Percentiles rank a stretch among this genome's conserved stretches.
phyloP scores from a whole-genome alignment of 805 yeast genomes.

The Starmerella floricola region DNA sequence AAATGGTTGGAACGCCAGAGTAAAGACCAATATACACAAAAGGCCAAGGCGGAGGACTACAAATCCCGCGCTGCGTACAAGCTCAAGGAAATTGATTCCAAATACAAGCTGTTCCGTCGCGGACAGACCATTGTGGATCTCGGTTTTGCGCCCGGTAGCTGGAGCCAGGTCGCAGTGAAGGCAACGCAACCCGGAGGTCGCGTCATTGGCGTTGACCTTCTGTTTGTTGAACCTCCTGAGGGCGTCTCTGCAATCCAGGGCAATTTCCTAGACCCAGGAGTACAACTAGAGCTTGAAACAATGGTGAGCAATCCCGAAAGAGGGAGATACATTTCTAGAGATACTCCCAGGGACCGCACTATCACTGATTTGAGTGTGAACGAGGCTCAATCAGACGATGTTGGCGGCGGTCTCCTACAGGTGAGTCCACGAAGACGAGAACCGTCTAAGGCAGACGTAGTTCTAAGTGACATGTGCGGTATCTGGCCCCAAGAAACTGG shows the following conservation, averaged over 20 bases:
- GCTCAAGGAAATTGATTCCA: constrained; percentile 58
- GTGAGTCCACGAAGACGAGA: constrained; percentile 2
- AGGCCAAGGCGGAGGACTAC: constrained; percentile 50
- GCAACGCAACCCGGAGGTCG: constrained; percentile 40
- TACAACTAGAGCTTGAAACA: constrained; percentile 28
- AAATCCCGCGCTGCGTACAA: constrained; percentile 89
- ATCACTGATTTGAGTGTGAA: too few relatives aligned
- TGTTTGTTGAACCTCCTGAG: constrained; percentile 63
- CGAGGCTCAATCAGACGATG: too few relatives aligned
- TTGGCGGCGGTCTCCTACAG: too few relatives aligned
- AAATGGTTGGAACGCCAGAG: constrained; percentile 67
- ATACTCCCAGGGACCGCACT: background rate
- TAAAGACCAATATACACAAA: constrained; percentile 51
- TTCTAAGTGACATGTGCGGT: constrained; percentile 75
- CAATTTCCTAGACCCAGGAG: constrained; percentile 50
- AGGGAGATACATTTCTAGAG: constrained; percentile 21
- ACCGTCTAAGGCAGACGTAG: constrained; percentile 39
- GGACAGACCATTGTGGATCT: constrained; percentile 64
- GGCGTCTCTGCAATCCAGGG: constrained; percentile 81
- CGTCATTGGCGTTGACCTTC: constrained; percentile 71
- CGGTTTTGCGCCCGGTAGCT: constrained; percentile 86
- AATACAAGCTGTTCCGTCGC: constrained; percentile 45
- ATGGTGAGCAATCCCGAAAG: constrained; percentile 22
- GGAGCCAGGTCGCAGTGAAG: constrained; percentile 74
- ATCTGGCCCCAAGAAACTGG: constrained; percentile 39